These are phyloP conservation scores for Microsporum audouinii DNA, from an alignment of 2,329 filamentous ascomycete species.

Conservation along the genomic window DNA sequence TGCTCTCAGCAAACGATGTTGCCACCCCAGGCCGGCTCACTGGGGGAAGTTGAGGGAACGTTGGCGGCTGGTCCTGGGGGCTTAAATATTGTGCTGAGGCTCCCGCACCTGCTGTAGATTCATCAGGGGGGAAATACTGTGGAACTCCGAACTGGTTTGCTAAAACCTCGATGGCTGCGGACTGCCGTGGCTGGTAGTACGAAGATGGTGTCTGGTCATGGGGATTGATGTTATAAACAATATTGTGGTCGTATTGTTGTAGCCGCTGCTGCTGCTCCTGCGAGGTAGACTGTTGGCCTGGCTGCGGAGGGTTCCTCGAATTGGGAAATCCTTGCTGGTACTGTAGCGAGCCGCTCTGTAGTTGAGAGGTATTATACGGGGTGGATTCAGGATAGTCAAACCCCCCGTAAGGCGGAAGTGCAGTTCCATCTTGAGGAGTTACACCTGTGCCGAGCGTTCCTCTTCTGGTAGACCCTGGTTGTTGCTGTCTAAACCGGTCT, in stretches of 20 bases:
- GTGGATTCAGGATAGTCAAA: constrained; percentile 48
- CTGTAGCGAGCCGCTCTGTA: constrained; percentile 45
- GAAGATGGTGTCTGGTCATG: constrained; percentile 47
- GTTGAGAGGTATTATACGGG: constrained; percentile 44
- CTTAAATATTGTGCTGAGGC: constrained; percentile 53
- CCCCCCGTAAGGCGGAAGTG: constrained; percentile 32
- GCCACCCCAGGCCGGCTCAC: constrained; percentile 40
- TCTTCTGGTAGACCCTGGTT: constrained; percentile 24
- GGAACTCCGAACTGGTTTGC: constrained; percentile 55
- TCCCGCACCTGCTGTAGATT: constrained; percentile 52
- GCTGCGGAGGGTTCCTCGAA: constrained; percentile 20
- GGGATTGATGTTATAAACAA: constrained; percentile 71
- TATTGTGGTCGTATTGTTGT: constrained; percentile 47
- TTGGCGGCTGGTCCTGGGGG: constrained; percentile 47
- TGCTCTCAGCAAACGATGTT: constrained; percentile 42
- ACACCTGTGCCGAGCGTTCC: constrained; percentile 20
- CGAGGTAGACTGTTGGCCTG: constrained; percentile 29
- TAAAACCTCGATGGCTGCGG: constrained; percentile 67
- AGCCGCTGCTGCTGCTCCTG: constrained; percentile 41
- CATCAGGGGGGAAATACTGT: constrained; percentile 61
- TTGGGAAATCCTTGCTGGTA: constrained; percentile 56
- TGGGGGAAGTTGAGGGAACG: constrained; percentile 52
- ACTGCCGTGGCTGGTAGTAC: constrained; percentile 69
- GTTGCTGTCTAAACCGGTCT: constrained; percentile 29
- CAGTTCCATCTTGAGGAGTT: constrained; percentile 26